Conservation (phyloP, 78 protist genomes). For the Goniomonas avonlea region DNA sequence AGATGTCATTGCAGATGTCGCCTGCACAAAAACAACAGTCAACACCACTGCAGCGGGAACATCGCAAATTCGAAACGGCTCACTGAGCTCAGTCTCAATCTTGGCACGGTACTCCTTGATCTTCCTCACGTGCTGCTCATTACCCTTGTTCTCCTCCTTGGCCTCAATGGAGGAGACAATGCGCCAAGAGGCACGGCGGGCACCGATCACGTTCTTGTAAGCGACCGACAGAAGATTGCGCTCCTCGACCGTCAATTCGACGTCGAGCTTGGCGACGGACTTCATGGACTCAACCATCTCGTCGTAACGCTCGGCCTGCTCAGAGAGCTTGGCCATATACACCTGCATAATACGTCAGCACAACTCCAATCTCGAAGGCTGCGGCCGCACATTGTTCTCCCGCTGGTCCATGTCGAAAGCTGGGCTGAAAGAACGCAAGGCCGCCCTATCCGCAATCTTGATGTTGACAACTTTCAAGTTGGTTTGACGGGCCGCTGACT, state of each 20-base stretch:
- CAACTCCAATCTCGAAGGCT: too few species aligned
- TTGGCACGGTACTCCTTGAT: constrained; percentile 59
- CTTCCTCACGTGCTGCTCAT: constrained; percentile 29
- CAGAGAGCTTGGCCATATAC: constrained; percentile 3
- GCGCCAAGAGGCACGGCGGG: constrained; percentile 98
- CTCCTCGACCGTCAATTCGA: constrained; percentile 87
- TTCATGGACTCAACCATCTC: constrained; percentile 88
- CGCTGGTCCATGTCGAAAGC: too few species aligned
- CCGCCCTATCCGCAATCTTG: too few species aligned
- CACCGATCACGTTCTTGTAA: constrained; percentile 95
- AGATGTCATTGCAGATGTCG: constrained; percentile 42
- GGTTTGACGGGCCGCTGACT: too few species aligned
- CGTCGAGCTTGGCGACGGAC: constrained; percentile 68
- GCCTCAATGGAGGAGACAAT: constrained; percentile 79
- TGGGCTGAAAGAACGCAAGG: too few species aligned
- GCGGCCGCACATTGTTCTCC: too few species aligned
- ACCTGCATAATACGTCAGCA: too few species aligned
- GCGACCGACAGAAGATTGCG: constrained; percentile 97
- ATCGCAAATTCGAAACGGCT: neutral
- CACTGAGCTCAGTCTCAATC: constrained; percentile 47
- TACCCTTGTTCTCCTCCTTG: constrained; percentile 65
- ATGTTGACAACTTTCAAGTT: too few species aligned
- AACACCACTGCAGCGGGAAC: neutral
- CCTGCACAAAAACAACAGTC: neutral
- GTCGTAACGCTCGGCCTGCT: constrained; percentile 30